These are phyloP conservation scores for Rhodosporidiobolus odoratus DNA, from an alignment of 768 basidiomycete species.

Conservation along the genomic window DNA sequence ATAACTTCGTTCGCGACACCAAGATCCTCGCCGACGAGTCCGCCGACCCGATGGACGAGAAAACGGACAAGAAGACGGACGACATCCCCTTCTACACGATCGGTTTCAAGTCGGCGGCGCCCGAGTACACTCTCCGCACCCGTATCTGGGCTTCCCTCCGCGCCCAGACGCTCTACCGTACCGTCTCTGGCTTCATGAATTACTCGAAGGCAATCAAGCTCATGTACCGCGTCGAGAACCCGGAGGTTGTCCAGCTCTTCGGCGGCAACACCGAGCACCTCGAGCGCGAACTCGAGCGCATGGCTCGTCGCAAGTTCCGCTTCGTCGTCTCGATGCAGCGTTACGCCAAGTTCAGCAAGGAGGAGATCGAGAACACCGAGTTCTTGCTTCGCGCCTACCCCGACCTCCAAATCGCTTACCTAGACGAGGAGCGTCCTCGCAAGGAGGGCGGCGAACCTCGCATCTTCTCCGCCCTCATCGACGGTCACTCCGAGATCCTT, in stretches of 20 bases:
- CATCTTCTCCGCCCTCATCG: conserved; percentile 92
- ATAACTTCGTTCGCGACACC: conserved; percentile 99
- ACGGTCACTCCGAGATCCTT: conserved; percentile 93
- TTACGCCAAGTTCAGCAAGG: conserved; percentile 98
- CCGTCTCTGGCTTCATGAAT: conserved; percentile 99
- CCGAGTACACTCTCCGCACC: conserved; percentile 95
- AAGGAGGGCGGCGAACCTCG: conserved; percentile 93
- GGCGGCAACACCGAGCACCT: conserved; percentile 96
- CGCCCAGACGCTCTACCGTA: conserved; percentile 96
- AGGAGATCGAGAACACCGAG: conserved; percentile 98
- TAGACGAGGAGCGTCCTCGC: conserved; percentile 88
- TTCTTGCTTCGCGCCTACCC: conserved; percentile 96
- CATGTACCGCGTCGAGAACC: conserved; percentile 98
- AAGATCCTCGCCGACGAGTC: conserved; percentile 98
- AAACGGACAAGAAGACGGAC: conserved; percentile 60
- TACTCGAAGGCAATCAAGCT: conserved; percentile 99
- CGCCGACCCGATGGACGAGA: conserved; percentile 60
- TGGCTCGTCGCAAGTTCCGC: conserved; percentile 98
- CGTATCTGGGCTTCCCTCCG: conserved; percentile 99
- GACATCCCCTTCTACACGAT: conserved; percentile 97
- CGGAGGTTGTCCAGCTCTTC: conserved; percentile 93
- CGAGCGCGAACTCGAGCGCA: conserved; percentile 91
- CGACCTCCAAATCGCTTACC: conserved; percentile 94
- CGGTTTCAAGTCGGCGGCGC: conserved; percentile 97
- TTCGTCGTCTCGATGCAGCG: conserved; percentile 99